Percentiles rank a stretch among this genome's conserved stretches.
These are phyloP conservation scores for Pyrenopolyporus hunteri DNA, from an alignment of 495 filamentous ascomycete genomes.

Conservation along the genomic window DNA sequence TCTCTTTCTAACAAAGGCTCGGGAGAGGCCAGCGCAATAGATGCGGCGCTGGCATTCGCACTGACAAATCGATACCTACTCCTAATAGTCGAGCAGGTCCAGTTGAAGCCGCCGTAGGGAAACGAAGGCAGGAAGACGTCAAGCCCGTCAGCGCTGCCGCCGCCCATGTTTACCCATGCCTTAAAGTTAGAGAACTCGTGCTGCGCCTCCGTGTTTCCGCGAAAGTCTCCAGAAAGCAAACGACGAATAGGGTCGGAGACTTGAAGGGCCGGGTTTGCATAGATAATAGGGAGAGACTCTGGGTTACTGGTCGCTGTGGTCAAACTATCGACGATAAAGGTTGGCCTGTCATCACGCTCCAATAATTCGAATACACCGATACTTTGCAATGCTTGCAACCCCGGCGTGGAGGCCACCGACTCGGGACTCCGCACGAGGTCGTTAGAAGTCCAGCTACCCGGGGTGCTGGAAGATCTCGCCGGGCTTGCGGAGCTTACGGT, in stretches of 20 bases:
- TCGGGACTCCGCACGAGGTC: slow-evolving; percentile 56
- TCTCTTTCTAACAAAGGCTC: slow-evolving; percentile 39
- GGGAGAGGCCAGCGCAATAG: slow-evolving; percentile 44
- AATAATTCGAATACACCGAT: slow-evolving; percentile 69
- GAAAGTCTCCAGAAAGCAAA: slow-evolving; percentile 53
- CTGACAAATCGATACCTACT: slow-evolving; percentile 68
- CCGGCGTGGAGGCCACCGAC: slow-evolving; percentile 44
- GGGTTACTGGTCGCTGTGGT: slow-evolving; percentile 58
- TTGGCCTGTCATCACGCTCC: slow-evolving; percentile 70
- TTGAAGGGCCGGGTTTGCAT: slow-evolving; percentile 64
- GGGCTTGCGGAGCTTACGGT: slow-evolving; percentile 58
- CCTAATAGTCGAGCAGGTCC: slow-evolving; percentile 67
- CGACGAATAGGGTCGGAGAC: slow-evolving; percentile 54
- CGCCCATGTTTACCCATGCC: slow-evolving; percentile 63
- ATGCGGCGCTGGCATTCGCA: slow-evolving; percentile 45
- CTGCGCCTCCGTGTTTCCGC: slow-evolving; percentile 43
- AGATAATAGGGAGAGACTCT: slow-evolving; percentile 60
- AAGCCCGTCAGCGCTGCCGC: slow-evolving; percentile 52
- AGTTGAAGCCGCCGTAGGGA: slow-evolving; percentile 62
- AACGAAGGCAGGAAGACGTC: slow-evolving; percentile 56
- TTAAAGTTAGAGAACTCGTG: slow-evolving; percentile 63
- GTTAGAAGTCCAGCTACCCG: slow-evolving; percentile 52
- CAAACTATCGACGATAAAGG: slow-evolving; percentile 69
- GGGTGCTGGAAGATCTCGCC: slow-evolving; percentile 55
- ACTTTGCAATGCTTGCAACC: slow-evolving; percentile 56